Base-by-base conservation (phyloP, 2,329 filamentous ascomycete species). In the Pseudogymnoascus sp. region DNA sequence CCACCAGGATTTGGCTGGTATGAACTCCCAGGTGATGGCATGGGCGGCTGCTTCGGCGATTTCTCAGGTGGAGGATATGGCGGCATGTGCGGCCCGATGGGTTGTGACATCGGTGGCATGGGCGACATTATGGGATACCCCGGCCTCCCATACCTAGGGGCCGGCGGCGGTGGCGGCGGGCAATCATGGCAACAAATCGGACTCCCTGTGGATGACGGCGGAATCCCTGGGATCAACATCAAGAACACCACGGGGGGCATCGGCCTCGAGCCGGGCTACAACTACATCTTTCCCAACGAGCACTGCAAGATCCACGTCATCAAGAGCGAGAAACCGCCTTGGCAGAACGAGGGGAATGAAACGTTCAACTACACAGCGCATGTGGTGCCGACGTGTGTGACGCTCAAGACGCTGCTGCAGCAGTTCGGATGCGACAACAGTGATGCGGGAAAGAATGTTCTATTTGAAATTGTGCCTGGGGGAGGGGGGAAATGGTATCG, bases 221-320 rank as follows among this genome's bases (percentile, higher is more conserved):
- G 73, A 1, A 76, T 80, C 62, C 79, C 81, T 0, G 79, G 80
- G 0, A 74, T 77, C 26, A 78, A 82, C 63, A 73, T 85, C 71
- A 76, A 75, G 52, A 83, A 85, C 71, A 76, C 77, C 0, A 80
- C 79, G 0, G 80, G 82, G 45, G 81, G 81, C 19, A 74, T 78
- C 1, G 81, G 82, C 38, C 79, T 79, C 62, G 82, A 85, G 65
- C 81, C 80, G 0, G 83, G 82, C 1, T 86, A 84, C 73, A 82
- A 83, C 71, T 83, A 84, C 70, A 78, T 84, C 67, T 85, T 84
- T 71, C 77, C 81, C 0, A 66, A 72, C 0, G 75, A 80, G 63
- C 80, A 85, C 68, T 82, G 80, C 28, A 84, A 82, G 63, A 73
- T 85, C 5, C 81, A 85, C 65, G 74, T 86, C 2, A 76, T 86